Evolutionary conservation across 345 rosid species (phyloP), one percentile per base, ranked within the genome.

Genomic region (Eucalyptus guilfoylei): DNA sequence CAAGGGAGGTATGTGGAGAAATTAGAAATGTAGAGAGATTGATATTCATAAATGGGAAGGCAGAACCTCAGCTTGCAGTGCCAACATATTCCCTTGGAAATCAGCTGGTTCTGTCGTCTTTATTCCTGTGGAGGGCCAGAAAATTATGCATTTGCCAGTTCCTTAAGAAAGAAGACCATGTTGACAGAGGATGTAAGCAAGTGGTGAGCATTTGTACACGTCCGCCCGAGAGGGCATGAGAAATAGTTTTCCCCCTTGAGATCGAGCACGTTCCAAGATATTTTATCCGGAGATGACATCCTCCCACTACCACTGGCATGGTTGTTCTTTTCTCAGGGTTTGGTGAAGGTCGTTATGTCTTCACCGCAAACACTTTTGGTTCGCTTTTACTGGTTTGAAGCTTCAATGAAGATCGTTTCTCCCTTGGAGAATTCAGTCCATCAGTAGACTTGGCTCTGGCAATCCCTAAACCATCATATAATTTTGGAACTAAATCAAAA

Each of bases 241-340:
- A 98, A 98, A 92, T 97, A 95, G 91, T 98, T 97, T 85, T 97
- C 99, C 85, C 96, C 97, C 90, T 96, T 98, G 88, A 98, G 99
- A 93, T 98, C 98, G 64, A 98, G 99, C 91, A 98, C 99, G 86
- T 95, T 98, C 98, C 98, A 96, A 14, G 99, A 95, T 50, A 92
- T 95, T 92, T 95, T 97, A 88, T 97, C 99, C 1, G 95, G 94
- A 26, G 97, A 93, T 50, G 97, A 92, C 17, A 94, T 94, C 76
- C 94, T 89, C 87, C 91, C 93, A 90, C 92, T 89, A 28, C 94
- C 92, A 42, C 91, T 54, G 89, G 89, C 92, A 85, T 94, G 91
- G 48, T 87, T 90, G 81, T 54, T 90, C 90, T 94, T 91, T 88
- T 95, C 87, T 97, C 99, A 8, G 92, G 80, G 89, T 93, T 87